These are phyloP conservation scores for Neurospora sp. DNA, from an alignment of 495 filamentous ascomycete species.

Conservation along the genomic window DNA sequence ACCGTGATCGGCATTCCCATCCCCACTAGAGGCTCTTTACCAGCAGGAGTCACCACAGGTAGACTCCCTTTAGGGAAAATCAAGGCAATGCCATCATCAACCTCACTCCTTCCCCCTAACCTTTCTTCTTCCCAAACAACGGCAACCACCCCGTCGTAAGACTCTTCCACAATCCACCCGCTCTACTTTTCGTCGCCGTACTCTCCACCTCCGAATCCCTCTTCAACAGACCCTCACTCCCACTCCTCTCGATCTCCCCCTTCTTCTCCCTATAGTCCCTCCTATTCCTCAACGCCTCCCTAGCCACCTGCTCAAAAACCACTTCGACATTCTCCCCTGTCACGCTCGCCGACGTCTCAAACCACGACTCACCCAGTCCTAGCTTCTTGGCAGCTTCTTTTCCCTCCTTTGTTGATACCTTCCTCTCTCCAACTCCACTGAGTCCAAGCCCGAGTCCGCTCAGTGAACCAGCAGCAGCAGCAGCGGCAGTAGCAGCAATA, in stretches of 20 bases:
- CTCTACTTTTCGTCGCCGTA: neutral
- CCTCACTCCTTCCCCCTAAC: neutral
- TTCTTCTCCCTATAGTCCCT: constrained; percentile 15
- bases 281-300: constrained; percentile 20
- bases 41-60: neutral
- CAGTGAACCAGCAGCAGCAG: neutral
- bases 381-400: neutral
- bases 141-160: neutral
- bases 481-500: neutral
- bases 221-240: neutral
- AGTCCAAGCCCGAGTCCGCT: neutral
- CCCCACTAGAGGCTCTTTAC: neutral
- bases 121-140: neutral
- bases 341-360: constrained; percentile 27
- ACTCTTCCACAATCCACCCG: neutral
- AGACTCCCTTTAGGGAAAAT: neutral
- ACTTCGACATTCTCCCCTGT: constrained; percentile 27
- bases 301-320: constrained; percentile 22
- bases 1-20: neutral
- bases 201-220: neutral
- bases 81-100: neutral
- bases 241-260: constrained; percentile 10
- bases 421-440: neutral
- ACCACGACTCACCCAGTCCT: neutral
- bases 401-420: neutral